Conservation (phyloP, 2,329 filamentous ascomycete species). For the Neonectria coccinea region DNA sequence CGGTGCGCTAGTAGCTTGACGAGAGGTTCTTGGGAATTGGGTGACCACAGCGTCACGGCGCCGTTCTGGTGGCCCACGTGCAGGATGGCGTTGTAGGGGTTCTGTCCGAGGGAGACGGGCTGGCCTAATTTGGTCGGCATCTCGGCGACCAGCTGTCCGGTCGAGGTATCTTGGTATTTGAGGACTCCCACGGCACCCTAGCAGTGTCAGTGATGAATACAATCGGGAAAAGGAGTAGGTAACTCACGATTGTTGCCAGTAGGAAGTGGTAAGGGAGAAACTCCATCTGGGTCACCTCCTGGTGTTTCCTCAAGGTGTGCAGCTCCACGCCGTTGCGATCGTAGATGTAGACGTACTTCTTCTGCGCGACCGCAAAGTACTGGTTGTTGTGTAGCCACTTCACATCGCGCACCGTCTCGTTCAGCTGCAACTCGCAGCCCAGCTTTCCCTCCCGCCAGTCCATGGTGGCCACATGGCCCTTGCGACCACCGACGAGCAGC, state of each 20-base stretch:
- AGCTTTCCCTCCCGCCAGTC: slow-evolving; percentile 95
- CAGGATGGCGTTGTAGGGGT: slow-evolving; percentile 90
- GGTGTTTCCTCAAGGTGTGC: slow-evolving; percentile 89
- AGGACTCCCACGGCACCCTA: slow-evolving; percentile 84
- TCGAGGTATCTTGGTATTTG: slow-evolving; percentile 96
- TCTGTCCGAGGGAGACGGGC: slow-evolving; percentile 86
- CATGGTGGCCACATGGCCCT: slow-evolving; percentile 95
- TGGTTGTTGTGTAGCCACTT: slow-evolving; percentile 96
- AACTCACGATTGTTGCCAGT: slow-evolving; percentile 81
- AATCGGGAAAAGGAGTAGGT: not conserved
- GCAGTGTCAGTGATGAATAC: slow-evolving; percentile 32
- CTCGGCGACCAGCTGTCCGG: slow-evolving; percentile 88
- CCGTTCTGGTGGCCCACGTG: slow-evolving; percentile 96
- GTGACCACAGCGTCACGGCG: slow-evolving; percentile 94
- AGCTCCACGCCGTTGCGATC: slow-evolving; percentile 91
- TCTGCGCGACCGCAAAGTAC: slow-evolving; percentile 94
- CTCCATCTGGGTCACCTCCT: slow-evolving; percentile 92
- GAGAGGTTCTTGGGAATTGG: slow-evolving; percentile 85
- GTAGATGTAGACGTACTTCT: slow-evolving; percentile 97
- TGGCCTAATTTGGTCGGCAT: slow-evolving; percentile 86
- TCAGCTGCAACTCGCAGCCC: slow-evolving; percentile 89
- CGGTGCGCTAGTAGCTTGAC: slow-evolving; percentile 92
- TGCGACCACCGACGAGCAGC: slow-evolving; percentile 85
- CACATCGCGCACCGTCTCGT: slow-evolving; percentile 89
- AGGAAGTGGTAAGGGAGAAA: slow-evolving; percentile 98